Evolutionary conservation across 768 basidiomycete genomes (phyloP).

Genomic region (Mycena chlorophos): DNA sequence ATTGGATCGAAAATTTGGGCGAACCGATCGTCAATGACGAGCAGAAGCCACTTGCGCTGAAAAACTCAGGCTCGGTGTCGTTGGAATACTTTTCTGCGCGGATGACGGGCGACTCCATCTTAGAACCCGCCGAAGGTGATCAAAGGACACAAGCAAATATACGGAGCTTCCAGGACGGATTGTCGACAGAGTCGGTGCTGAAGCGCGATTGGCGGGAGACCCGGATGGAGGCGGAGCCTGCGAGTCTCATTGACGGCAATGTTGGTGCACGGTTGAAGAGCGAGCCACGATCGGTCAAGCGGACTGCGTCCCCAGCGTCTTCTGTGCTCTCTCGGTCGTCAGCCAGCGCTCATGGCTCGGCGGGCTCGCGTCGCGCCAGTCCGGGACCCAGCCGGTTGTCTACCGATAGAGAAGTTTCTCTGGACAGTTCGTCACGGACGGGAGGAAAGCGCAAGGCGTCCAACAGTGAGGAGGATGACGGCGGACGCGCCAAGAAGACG

Average conservation of each 20-base stretch:
- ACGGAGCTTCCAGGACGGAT: constrained; percentile 65
- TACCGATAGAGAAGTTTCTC: constrained; percentile 47
- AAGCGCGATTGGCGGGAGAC: constrained; percentile 79
- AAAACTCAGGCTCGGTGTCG: constrained; percentile 70
- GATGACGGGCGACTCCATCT: constrained; percentile 60
- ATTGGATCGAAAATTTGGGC: constrained; percentile 81
- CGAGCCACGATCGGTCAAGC: constrained; percentile 17
- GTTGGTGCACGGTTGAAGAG: constrained; percentile 22
- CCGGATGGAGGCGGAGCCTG: constrained; percentile 45
- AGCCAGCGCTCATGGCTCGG: constrained; percentile 50
- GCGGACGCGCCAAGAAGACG: constrained; percentile 22
- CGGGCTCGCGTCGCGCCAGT: constrained; percentile 54
- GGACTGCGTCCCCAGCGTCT: constrained; percentile 43
- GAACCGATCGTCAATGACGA: constrained; percentile 50
- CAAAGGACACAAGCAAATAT: constrained; percentile 43
- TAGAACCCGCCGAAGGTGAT: constrained; percentile 34
- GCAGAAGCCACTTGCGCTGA: constrained; percentile 43
- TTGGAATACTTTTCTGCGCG: constrained; percentile 70
- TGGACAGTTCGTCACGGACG: constrained; percentile 36
- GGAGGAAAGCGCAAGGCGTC: constrained; percentile 52
- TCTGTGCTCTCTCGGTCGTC: constrained; percentile 45
- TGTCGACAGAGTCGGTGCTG: constrained; percentile 64
- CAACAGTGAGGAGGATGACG: constrained; percentile 28
- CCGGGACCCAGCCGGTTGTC: constrained; percentile 46
- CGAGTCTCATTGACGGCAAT: constrained; percentile 23